These are phyloP conservation scores for Trichoderma atrobrunneum DNA, from an alignment of 2,329 filamentous ascomycete species.

Conservation along the genomic window DNA sequence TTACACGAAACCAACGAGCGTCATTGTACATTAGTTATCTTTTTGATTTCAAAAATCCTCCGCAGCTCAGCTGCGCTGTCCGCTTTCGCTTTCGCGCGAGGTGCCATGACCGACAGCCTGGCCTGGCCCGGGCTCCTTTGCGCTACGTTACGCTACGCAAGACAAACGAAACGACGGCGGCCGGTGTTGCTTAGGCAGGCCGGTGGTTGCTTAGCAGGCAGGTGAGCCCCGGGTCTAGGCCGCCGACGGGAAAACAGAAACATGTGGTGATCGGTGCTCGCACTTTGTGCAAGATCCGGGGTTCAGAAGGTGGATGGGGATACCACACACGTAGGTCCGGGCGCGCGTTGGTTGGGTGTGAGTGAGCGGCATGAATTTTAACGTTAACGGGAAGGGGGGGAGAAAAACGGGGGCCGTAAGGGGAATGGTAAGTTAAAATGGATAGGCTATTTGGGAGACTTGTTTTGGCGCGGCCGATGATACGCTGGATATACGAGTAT, in stretches of 20 bases:
- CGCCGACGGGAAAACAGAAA: background rate
- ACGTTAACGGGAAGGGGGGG: background rate
- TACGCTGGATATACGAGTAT: background rate
- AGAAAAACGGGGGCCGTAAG: background rate
- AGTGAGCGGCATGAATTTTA: background rate
- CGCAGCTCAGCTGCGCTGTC: conserved; percentile 11
- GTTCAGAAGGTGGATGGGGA: too few species aligned
- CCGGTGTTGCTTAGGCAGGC: too few species aligned
- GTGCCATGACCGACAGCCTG: background rate
- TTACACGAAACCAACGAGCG: background rate
- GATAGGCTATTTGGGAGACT: background rate
- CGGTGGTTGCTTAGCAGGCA: too few species aligned
- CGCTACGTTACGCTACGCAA: too few species aligned
- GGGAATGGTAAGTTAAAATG: background rate
- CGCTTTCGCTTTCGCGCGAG: background rate
- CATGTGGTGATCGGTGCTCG: background rate
- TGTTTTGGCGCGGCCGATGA: background rate
- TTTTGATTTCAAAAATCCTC: background rate
- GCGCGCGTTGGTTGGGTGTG: background rate
- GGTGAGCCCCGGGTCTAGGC: background rate
- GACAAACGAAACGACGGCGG: too few species aligned
- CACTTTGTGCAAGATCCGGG: conserved; percentile 9
- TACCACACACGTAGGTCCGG: background rate
- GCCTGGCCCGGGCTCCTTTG: too few species aligned
- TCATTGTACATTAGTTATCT: conserved; percentile 4